A percentile compares a stretch with the other conserved stretches of the same genome.
phyloP scores from a whole-genome alignment of 306 rosid genomes.

The Ormosia semicastrata region DNA sequence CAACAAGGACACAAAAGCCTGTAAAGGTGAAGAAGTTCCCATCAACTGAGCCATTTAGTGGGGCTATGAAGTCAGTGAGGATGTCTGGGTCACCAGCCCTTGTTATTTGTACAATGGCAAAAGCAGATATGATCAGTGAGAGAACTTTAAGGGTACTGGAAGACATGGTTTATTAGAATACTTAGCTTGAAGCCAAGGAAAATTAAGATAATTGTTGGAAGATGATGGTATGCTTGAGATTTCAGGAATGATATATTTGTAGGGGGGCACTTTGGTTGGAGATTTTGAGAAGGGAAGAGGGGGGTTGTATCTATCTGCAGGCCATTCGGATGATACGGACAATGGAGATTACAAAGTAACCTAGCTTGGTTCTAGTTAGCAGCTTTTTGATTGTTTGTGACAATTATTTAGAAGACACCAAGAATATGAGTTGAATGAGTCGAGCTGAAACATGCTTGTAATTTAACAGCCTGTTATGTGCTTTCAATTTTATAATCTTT shows the following conservation, averaged over 20 bases:
- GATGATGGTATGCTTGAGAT: not conserved
- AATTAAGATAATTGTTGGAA: not conserved
- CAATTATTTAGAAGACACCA: not conserved
- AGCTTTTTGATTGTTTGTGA: not conserved
- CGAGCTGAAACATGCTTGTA: no score
- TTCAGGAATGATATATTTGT: not conserved
- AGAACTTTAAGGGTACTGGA: slow-evolving; percentile 15
- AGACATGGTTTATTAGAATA: slow-evolving; percentile 13
- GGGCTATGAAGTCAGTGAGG: slow-evolving; percentile 43
- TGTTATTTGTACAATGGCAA: slow-evolving; percentile 28
- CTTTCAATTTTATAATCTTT: not conserved
- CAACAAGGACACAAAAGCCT: slow-evolving; percentile 23
- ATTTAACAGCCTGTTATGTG: not conserved
- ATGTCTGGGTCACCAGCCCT: slow-evolving; percentile 52
- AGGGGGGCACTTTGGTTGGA: not conserved
- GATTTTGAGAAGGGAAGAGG: not conserved
- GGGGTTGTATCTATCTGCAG: not conserved
- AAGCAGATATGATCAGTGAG: slow-evolving; percentile 11
- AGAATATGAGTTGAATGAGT: no score
- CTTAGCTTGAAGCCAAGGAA: not conserved
- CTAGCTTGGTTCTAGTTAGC: not conserved
- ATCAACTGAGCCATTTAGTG: not conserved
- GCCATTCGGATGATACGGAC: not conserved
- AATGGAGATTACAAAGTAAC: slow-evolving; percentile 2
- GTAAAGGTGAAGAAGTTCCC: slow-evolving; percentile 57